Conservation (phyloP, 192 early-diverging fungal species). For the Gigaspora rosea region DNA sequence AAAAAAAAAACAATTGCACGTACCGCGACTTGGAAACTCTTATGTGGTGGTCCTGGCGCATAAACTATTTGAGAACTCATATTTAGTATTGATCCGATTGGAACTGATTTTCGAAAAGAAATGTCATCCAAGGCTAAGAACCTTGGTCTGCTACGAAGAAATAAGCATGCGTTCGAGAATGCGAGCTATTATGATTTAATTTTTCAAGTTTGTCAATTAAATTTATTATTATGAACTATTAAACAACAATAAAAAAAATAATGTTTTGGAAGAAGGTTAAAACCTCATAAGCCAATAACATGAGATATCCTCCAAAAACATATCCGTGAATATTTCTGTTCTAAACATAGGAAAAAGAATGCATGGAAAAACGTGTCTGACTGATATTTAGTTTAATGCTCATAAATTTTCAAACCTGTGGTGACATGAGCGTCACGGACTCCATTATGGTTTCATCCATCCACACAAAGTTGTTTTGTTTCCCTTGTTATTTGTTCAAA, state of each 20-base stretch:
- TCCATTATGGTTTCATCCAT: constrained; percentile 79
- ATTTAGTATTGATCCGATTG: constrained; percentile 75
- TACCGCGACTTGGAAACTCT: constrained; percentile 63
- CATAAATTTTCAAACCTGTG: constrained; percentile 69
- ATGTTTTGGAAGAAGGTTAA: not conserved
- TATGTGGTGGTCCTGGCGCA: constrained; percentile 55
- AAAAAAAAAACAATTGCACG: not conserved
- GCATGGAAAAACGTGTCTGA: not conserved
- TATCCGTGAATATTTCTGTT: constrained; percentile 41
- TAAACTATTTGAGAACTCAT: constrained; percentile 80
- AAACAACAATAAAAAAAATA: not conserved
- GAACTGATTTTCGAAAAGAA: constrained; percentile 83
- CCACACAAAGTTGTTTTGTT: constrained; percentile 61
- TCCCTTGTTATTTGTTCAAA: constrained; percentile 32
- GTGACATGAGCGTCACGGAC: constrained; percentile 65
- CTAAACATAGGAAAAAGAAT: not conserved
- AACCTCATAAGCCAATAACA: constrained; percentile 80
- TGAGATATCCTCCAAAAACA: constrained; percentile 81
- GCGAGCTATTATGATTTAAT: constrained; percentile 50
- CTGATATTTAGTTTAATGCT: not conserved
- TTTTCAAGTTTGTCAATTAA: not conserved
- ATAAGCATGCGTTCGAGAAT: constrained; percentile 72
- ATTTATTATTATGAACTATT: not conserved
- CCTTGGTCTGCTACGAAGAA: constrained; percentile 57
- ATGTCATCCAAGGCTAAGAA: constrained; percentile 73